Evolutionary conservation across 2,329 filamentous ascomycete genomes (phyloP).

Genomic region (Cladosporium oxysporum): DNA sequence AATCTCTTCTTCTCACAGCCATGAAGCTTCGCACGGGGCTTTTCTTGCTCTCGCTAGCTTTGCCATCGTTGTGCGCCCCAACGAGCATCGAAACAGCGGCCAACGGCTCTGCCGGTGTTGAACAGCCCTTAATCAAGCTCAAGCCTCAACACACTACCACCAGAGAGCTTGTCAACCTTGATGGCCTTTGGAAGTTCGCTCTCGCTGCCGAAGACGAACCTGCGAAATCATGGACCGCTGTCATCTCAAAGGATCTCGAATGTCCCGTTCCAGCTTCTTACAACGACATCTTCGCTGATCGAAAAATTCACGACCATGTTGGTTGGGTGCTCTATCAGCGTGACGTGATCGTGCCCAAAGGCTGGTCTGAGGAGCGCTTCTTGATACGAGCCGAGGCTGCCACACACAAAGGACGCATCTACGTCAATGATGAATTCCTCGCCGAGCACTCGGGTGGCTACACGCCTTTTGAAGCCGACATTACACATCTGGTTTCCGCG

Average conservation of each 20-base stretch:
- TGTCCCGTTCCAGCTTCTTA: constrained; percentile 14
- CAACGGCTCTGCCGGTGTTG: not conserved
- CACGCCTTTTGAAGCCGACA: constrained; percentile 15
- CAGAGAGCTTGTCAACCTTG: constrained; percentile 18
- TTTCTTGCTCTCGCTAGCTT: not conserved
- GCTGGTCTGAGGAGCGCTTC: constrained; percentile 13
- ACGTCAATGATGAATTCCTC: constrained; percentile 12
- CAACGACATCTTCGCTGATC: constrained; percentile 19
- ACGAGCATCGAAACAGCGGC: not conserved
- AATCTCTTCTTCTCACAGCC: not conserved
- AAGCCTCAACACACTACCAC: constrained; percentile 11
- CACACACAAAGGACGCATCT: constrained; percentile 15
- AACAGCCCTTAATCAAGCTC: constrained; percentile 12
- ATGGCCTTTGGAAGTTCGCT: constrained; percentile 17
- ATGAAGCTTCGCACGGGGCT: not conserved
- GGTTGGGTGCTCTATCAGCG: constrained; percentile 18
- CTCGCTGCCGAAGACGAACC: not conserved
- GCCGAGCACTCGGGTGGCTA: constrained; percentile 15
- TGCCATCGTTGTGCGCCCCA: not conserved
- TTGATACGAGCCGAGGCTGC: constrained; percentile 14
- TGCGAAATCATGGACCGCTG: not conserved
- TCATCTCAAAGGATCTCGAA: constrained; percentile 6
- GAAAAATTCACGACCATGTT: constrained; percentile 14
- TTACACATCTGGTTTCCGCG: constrained; percentile 5
- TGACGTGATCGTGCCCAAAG: constrained; percentile 6